phyloP scores from a whole-genome alignment of 2,329 filamentous ascomycete species.

The Fusarium beomiforme region DNA sequence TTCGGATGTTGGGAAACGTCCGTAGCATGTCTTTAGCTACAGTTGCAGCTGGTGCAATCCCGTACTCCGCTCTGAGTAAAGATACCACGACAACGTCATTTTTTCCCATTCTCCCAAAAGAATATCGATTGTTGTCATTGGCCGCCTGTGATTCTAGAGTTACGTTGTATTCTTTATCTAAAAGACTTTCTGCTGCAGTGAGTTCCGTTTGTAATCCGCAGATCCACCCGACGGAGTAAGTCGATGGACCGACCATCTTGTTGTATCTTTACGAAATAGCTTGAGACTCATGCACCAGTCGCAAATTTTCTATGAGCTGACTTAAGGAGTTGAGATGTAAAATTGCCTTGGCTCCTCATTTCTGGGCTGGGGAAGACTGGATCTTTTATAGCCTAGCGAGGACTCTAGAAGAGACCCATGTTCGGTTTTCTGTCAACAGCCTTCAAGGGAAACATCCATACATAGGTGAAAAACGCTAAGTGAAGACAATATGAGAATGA shows the following conservation, averaged over 20 bases:
- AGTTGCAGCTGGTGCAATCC: background rate
- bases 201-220: background rate
- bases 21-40: background rate
- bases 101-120: background rate
- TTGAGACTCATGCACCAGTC: too few species aligned
- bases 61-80: background rate
- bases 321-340: too few species aligned
- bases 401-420: background rate
- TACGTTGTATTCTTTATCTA: background rate
- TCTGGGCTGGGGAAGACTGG: too few species aligned
- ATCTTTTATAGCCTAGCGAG: rapidly evolving
- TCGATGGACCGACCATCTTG: background rate
- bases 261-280: background rate
- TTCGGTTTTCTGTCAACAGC: too few species aligned
- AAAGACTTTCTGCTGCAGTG: background rate
- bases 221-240: background rate
- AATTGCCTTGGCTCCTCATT: rapidly evolving
- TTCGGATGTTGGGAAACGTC: background rate
- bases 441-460: too few species aligned
- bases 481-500: too few species aligned
- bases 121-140: background rate
- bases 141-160: rapidly evolving
- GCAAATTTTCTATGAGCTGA: too few species aligned
- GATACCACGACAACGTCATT: background rate
- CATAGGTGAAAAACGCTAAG: too few species aligned